phyloP scores from a whole-genome alignment of 345 rosid species.

The rapeseed (Brassica napus) region DNA sequence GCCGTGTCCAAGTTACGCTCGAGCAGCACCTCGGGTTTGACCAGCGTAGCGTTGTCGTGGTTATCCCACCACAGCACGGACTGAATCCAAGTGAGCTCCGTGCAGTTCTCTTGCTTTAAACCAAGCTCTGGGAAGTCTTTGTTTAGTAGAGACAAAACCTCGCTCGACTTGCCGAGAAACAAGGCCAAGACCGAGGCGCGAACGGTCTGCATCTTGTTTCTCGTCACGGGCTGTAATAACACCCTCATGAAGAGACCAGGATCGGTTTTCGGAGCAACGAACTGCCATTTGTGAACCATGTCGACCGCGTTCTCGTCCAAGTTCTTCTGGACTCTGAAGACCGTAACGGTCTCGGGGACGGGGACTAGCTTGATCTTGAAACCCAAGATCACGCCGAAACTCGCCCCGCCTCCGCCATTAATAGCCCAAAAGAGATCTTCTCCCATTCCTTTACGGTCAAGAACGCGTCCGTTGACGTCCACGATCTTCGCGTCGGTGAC shows the following conservation, averaged over 20 bases:
- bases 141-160: conserved; percentile 37
- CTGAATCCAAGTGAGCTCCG: conserved; percentile 60
- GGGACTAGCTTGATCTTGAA: conserved; percentile 43
- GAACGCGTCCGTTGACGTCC: neutral
- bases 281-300: conserved; percentile 52
- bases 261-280: conserved; percentile 59
- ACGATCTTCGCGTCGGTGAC: neutral
- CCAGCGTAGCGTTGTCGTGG: conserved; percentile 34
- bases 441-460: neutral
- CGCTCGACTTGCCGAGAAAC: conserved; percentile 44
- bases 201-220: conserved; percentile 39
- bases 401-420: neutral
- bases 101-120: conserved; percentile 45
- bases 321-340: conserved; percentile 45
- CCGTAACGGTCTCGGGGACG: conserved; percentile 52
- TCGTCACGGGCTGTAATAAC: conserved; percentile 53
- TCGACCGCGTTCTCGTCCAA: conserved; percentile 45
- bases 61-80: conserved; percentile 57
- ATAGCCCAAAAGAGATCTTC: neutral
- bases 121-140: conserved; percentile 59
- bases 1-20: conserved; percentile 41
- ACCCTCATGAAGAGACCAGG: conserved; percentile 63
- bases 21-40: conserved; percentile 42
- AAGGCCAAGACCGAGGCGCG: conserved; percentile 42
- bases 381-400: neutral